These are phyloP conservation scores for Gillenia trifoliata DNA, from an alignment of 306 rosid genomes.

Conservation along the genomic window DNA sequence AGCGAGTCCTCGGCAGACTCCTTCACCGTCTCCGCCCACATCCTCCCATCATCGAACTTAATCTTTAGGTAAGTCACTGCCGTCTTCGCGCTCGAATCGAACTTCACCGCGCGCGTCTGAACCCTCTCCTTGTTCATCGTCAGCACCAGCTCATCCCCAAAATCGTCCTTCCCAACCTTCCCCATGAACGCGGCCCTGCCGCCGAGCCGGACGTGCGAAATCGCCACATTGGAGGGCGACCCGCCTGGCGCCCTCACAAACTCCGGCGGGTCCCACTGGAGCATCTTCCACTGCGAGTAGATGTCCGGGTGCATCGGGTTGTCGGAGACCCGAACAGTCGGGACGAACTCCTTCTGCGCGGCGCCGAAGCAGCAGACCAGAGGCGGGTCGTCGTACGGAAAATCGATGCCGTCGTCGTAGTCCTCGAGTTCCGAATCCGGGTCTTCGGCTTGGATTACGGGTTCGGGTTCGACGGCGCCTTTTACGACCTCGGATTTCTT, in stretches of 20 bases:
- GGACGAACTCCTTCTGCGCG: constrained; percentile 65
- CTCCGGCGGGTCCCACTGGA: constrained; percentile 97
- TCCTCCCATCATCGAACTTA: constrained; percentile 54
- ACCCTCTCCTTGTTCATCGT: constrained; percentile 73
- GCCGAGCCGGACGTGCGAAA: constrained; percentile 82
- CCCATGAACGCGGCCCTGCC: constrained; percentile 91
- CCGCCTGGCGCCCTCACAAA: constrained; percentile 81
- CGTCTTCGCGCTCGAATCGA: constrained; percentile 43
- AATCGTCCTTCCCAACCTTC: constrained; percentile 66
- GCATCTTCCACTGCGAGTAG: constrained; percentile 91
- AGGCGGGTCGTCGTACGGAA: constrained; percentile 70
- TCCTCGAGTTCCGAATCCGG: constrained; percentile 29
- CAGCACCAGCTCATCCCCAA: constrained; percentile 68
- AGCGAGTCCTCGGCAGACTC: constrained; percentile 73
- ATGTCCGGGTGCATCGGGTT: constrained; percentile 77
- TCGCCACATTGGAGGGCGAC: constrained; percentile 74
- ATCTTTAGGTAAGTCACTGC: constrained; percentile 58
- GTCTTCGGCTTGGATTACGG: neutral
- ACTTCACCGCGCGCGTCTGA: constrained; percentile 72
- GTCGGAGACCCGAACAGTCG: constrained; percentile 70
- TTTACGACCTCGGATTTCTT: constrained; percentile 32
- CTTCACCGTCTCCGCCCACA: constrained; percentile 53
- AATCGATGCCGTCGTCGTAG: constrained; percentile 64
- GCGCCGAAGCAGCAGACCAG: constrained; percentile 89
- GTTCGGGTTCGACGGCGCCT: constrained; percentile 22